phyloP scores from a whole-genome alignment of 441 rosid genomes.

The Corymbia citriodora region DNA sequence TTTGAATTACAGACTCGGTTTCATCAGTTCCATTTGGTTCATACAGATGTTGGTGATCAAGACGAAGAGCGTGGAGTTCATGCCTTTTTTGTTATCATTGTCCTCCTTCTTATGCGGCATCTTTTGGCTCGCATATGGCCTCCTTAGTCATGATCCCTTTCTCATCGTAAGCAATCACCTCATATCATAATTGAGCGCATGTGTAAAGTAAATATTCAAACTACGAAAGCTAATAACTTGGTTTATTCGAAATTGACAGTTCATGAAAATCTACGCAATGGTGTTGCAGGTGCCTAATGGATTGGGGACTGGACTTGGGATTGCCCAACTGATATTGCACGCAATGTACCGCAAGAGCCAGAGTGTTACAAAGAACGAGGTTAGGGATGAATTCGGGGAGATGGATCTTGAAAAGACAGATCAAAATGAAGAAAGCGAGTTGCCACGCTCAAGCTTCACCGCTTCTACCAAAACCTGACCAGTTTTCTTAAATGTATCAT shows the following conservation, averaged over 20 bases:
- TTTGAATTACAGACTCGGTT: neutral
- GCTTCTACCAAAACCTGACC: neutral
- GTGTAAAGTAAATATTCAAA: neutral
- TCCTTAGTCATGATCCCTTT: neutral
- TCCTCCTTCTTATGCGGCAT: neutral
- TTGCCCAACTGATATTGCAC: neutral
- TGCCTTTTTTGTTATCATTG: neutral
- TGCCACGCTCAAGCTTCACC: neutral
- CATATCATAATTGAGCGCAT: neutral
- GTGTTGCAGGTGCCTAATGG: neutral
- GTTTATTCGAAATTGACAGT: neutral
- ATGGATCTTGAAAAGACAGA: neutral
- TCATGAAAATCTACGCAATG: neutral
- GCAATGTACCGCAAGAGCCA: neutral
- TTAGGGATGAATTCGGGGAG: neutral
- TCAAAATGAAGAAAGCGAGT: neutral
- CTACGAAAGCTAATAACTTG: neutral
- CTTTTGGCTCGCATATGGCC: neutral
- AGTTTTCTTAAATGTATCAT: neutral
- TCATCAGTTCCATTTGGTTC: neutral
- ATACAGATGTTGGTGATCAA: neutral
- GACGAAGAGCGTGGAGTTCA: neutral
- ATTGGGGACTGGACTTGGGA: neutral
- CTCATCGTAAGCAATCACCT: neutral
- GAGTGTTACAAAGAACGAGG: neutral